Evolutionary conservation across 345 rosid genomes (phyloP).

Genomic region (Viola odorata): DNA sequence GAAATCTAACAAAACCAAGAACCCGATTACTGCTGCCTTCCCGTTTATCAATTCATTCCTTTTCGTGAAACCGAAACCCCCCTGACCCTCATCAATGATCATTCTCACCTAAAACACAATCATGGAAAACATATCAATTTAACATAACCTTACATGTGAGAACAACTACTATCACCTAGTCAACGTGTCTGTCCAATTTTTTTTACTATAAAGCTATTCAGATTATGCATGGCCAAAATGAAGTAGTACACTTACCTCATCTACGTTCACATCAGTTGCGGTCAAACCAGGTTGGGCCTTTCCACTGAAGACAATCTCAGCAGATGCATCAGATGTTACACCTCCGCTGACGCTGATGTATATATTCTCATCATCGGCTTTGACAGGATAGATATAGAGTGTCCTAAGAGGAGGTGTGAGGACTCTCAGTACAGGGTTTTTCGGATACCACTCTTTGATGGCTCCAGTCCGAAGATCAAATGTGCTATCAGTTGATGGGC

Average conservation of each 20-base stretch:
- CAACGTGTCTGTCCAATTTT: neutral
- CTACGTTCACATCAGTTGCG: constrained; percentile 77
- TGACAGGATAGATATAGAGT: constrained; percentile 63
- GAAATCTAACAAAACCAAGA: constrained; percentile 77
- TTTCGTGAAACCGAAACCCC: constrained; percentile 75
- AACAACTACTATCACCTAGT: neutral
- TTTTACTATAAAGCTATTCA: neutral
- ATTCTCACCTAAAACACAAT: constrained; percentile 63
- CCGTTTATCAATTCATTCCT: constrained; percentile 86
- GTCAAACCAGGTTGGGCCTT: constrained; percentile 90
- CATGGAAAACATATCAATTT: constrained; percentile 1
- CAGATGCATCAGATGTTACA: constrained; percentile 49
- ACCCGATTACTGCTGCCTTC: constrained; percentile 85
- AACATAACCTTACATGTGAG: neutral
- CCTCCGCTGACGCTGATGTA: constrained; percentile 55
- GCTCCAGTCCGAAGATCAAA: constrained; percentile 75
- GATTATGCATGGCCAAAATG: neutral
- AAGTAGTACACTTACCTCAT: constrained; percentile 47
- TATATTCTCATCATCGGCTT: constrained; percentile 72
- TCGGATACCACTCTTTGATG: constrained; percentile 85
- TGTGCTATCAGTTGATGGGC: constrained; percentile 87
- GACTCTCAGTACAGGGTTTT: constrained; percentile 77
- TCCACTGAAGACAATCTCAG: constrained; percentile 88
- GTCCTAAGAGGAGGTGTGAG: constrained; percentile 75
- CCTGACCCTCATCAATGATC: constrained; percentile 66